phyloP scores from a whole-genome alignment of 208 protist species.

The Acanthamoeba castellanii region DNA sequence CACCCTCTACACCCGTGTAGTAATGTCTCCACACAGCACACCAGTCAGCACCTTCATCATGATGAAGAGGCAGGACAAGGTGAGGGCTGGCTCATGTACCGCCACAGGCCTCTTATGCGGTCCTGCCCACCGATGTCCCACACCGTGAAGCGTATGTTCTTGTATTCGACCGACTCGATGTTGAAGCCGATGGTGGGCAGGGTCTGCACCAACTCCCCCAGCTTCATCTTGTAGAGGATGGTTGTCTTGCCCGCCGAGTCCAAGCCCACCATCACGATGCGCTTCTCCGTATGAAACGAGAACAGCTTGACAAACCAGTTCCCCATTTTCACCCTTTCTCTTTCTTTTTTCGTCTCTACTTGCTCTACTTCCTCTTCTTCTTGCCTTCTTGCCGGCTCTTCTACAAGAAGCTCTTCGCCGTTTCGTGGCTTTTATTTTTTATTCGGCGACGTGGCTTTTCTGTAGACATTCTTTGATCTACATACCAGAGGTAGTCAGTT shows the following conservation, averaged over 20 bases:
- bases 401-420: no score
- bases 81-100: neutral
- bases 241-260: constrained; percentile 93
- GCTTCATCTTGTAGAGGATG: constrained; percentile 95
- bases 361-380: no score
- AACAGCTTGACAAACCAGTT: constrained; percentile 18
- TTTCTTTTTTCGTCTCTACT: neutral
- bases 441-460: no score
- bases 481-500: no score
- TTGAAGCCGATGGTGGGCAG: constrained; percentile 96
- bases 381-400: no score
- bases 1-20: constrained; percentile 89
- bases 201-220: constrained; percentile 90
- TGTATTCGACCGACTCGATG: constrained; percentile 94
- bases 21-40: constrained; percentile 90
- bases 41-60: constrained; percentile 75
- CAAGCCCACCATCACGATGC: constrained; percentile 89
- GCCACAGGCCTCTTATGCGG: constrained; percentile 83
- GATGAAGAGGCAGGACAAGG: neutral
- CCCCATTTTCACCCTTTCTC: no score
- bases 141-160: constrained; percentile 91
- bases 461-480: no score
- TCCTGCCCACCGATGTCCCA: constrained; percentile 90
- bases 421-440: no score
- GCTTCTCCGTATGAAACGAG: constrained; percentile 87